Base-by-base conservation (phyloP, 1,284 basidiomycete species). In the Apiotrichum sp. region DNA sequence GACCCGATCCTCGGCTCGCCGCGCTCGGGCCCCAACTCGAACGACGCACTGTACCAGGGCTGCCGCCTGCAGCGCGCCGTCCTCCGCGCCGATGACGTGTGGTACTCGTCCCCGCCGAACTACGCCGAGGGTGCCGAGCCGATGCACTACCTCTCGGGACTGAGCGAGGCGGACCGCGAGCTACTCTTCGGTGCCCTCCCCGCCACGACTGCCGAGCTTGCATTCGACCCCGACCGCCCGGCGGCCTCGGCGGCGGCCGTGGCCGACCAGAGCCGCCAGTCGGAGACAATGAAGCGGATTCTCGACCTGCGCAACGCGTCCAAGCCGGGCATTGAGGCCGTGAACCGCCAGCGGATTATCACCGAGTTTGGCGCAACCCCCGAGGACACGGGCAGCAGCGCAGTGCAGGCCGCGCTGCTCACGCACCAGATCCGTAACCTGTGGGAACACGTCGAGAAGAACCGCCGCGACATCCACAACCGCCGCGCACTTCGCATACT, bases 331-430 rank as follows among this genome's bases (percentile, higher is more conserved):
- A 86, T 97, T 61, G 84, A 89, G 60, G 87, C 83, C 62, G 89
- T 93, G 76, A 97, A 97, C 74, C 81, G 86, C 58, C 80, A 84
- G 66, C 80, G 91, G 61, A 88, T 95, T 64, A 80, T 96, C 45
- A 76, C 78, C 10, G 85, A 83, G 53, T 97, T 98, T 79, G 93
- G 88, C 31, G 44, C 55, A 1, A 48, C 55, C 42, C 62, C 58
- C 0, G 36, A 52, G 34, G 87, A 95, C 71, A 82, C 90, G 1
- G 93, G 91, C 39, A 81, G 85, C 52, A 82, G 88, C 1, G 88
- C 92, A 67, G 92, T 95, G 0, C 92, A 96, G 81, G 93, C 86
- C 49, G 93, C 93, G 0, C 78, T 97, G 31, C 71, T 93, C 53
- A 97, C 93, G 0, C 84, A 87, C 70, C 82, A 85, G 67, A 95